phyloP scores from a whole-genome alignment of 2,329 filamentous ascomycete genomes.

The Paecilomyces sp. region DNA sequence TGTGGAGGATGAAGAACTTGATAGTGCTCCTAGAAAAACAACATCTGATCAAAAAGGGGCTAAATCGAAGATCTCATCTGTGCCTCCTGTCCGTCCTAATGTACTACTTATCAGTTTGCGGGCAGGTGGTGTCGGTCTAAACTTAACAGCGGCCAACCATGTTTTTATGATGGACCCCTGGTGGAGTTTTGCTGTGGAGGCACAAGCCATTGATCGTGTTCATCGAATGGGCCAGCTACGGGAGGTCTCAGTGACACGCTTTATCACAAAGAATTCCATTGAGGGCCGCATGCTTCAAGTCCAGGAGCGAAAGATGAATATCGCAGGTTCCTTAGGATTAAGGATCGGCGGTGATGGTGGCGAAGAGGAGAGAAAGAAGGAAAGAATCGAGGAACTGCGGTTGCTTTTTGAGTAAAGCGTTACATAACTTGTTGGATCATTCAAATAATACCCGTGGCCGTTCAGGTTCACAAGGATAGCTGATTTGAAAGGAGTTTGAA shows the following conservation, averaged over 20 bases:
- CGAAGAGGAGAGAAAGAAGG: slow-evolving; percentile 84
- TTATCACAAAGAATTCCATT: slow-evolving; percentile 84
- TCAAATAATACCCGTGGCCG: background rate
- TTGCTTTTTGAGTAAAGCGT: slow-evolving; percentile 57
- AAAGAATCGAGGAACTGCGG: slow-evolving; percentile 88
- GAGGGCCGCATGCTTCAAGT: slow-evolving; percentile 92
- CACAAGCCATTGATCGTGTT: slow-evolving; percentile 94
- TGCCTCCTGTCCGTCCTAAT: slow-evolving; percentile 17
- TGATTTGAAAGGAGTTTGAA: background rate
- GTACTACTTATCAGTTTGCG: slow-evolving; percentile 78
- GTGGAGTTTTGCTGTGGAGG: slow-evolving; percentile 97
- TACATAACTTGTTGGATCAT: background rate
- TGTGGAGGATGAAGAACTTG: slow-evolving; percentile 22
- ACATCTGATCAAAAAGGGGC: background rate
- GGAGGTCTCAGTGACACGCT: slow-evolving; percentile 78
- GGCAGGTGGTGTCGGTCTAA: slow-evolving; percentile 89
- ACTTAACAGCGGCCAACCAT: slow-evolving; percentile 77
- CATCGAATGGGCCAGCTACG: slow-evolving; percentile 92
- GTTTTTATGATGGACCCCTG: slow-evolving; percentile 99
- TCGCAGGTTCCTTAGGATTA: slow-evolving; percentile 90
- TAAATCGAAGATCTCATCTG: slow-evolving; percentile 5
- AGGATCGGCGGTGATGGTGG: slow-evolving; percentile 85
- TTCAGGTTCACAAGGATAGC: background rate
- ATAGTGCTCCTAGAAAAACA: background rate
- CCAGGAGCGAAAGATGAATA: slow-evolving; percentile 81